Percentiles rank a stretch among this genome's conserved stretches.
These are phyloP conservation scores for Lactarius quietus DNA, from an alignment of 768 basidiomycete species.

Conservation along the genomic window DNA sequence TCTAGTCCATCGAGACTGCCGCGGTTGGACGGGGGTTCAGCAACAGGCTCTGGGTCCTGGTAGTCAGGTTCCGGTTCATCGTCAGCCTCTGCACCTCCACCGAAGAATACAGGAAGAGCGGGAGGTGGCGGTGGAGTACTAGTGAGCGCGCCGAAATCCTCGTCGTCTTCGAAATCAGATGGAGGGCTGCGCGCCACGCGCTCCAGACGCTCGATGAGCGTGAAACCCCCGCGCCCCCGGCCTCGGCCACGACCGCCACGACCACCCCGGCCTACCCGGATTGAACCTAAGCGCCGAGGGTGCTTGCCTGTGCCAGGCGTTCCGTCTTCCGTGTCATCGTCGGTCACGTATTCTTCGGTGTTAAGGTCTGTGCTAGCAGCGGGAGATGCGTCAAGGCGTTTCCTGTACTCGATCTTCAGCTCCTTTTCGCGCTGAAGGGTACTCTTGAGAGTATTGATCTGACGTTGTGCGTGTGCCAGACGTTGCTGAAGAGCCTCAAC, in stretches of 20 bases:
- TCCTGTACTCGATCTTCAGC: constrained; percentile 59
- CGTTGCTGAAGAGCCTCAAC: constrained; percentile 78
- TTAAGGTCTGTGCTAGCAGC: constrained; percentile 41
- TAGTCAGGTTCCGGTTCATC: constrained; percentile 30
- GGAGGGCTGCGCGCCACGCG: constrained; percentile 21
- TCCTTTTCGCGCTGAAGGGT: constrained; percentile 82
- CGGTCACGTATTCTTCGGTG: constrained; percentile 44
- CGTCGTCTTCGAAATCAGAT: constrained; percentile 25
- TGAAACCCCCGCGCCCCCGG: constrained; percentile 23
- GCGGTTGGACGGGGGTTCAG: constrained; percentile 50
- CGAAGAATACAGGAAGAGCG: constrained; percentile 20
- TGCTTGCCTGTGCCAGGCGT: constrained; percentile 19
- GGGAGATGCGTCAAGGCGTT: constrained; percentile 48
- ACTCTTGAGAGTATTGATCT: constrained; percentile 77
- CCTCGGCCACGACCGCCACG: constrained; percentile 25
- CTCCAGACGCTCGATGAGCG: constrained; percentile 26
- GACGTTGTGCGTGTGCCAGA: constrained; percentile 82
- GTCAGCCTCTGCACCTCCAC: constrained; percentile 30
- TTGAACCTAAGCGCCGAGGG: constrained; percentile 17
- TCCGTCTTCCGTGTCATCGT: constrained; percentile 40
- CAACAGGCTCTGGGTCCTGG: constrained; percentile 37
- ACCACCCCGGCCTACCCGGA: constrained; percentile 19
- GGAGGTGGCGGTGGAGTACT: constrained; percentile 20
- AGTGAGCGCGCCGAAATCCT: constrained; percentile 22
- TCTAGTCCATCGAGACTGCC: constrained; percentile 85